Evolutionary conservation across 345 rosid genomes (phyloP), one percentile per base, ranked within the genome.

Genomic region (Moricandia moricandioides): DNA sequence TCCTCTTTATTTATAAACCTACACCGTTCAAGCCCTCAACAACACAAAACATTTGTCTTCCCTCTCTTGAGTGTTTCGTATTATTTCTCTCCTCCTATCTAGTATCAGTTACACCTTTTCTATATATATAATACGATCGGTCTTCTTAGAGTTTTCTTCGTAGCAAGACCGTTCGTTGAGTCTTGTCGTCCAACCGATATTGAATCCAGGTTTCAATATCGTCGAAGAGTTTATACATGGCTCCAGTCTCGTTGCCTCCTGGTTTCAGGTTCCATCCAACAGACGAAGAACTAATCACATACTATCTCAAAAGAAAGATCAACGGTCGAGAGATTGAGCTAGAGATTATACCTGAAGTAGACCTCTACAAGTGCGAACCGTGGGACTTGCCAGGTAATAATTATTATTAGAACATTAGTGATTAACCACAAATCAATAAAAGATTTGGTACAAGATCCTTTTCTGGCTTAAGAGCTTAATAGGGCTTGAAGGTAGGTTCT

Each of bases 201-300:
- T 40, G 18, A 31, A 21, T 14, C 21, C 3, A 47, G 37, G 67
- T 59, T 63, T 56, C 61, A 62, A 11, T 31, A 21, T 31, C 5
- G 2, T 47, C 11, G 2, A 17, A 72, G 39, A 26, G 3, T 29
- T 43, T 26, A 69, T 1, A 62, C 8, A 87, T 89, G 95, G 87
- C 87, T 65, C 89, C 90, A 9, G 89, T 89, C 62, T 82, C 90
- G 43, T 75, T 90, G 82, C 96, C 96, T 31, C 91, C 96, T 1
- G 92, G 96, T 71, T 89, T 89, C 72, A 84, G 96, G 4, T 89
- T 89, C 81, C 96, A 89, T 65, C 93, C 96, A 4, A 90, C 96
- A 1, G 96, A 90, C 5, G 96, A 90, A 57, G 96, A 90, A 56
- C 89, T 90, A 7, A 84, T 90, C 40, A 83, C 86, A 21, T 88